Evolutionary conservation across 495 filamentous ascomycete species (phyloP), one percentile per base, ranked within the genome.

Genomic region (Xylaria castorea): DNA sequence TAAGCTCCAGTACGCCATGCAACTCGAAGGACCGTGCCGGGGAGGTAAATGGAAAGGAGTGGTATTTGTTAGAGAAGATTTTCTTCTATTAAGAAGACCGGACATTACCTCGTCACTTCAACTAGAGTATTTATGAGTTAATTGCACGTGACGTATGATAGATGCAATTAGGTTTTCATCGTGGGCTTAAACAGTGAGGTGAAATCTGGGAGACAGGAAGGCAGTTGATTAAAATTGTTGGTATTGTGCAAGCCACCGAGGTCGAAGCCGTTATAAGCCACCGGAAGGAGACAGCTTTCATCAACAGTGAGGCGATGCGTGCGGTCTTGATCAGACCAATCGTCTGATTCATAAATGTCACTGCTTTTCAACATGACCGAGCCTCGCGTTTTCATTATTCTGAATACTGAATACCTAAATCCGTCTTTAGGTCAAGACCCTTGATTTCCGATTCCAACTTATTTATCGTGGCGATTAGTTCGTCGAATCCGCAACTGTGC

Each of bases 401-500:
- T 32, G 40, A 7, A 20, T 48, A 27, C 5, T 8, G 40, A 50
- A 66, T 53, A 18, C 64, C 46, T 9, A 66, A 38, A 11, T 66
- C 64, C 22, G 53, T 22, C 25, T 36, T 32, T 18, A 66, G 64
- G 20, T 66, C 64, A 38, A 66, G 64, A 18, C 64, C 64, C 20
- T 53, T 30, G 27, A 66, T 66, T 30, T 66, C 30, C 3, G 40
- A 38, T 25, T 66, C 64, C 27, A 66, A 38, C 44, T 14, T 38
- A 50, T n/a, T n/a, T 20, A 66, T 20, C 27, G 20, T 14, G 30
- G 46, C 30, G 8, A 50, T 30, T 18, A 66, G 46, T 53, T 51
- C 46, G 44, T 53, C 46, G 46, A 66, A 66, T 16, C 64, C 64
- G 64, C 64, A 66, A 36, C 20, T 53, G 5, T 66, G 64, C 32